Evolutionary conservation across 768 basidiomycete species (phyloP), one percentile per base, ranked within the genome.

Genomic region (Asterophora lycoperdoides): DNA sequence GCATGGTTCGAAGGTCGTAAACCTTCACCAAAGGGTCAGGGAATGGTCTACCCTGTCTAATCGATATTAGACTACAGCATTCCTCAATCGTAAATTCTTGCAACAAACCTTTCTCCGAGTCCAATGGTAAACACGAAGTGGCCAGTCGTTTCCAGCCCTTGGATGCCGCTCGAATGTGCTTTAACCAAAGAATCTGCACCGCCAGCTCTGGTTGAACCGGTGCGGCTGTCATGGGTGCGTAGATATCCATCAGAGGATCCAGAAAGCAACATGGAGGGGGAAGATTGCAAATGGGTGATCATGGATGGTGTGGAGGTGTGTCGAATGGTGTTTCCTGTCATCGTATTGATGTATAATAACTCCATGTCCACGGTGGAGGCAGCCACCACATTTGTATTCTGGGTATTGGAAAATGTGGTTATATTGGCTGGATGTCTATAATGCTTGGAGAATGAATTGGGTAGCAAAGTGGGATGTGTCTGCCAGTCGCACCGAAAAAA

Each of bases 21-120:
- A 97, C 76, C 68, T 95, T 96, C 54, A 99, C 91, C 29, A 93
- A 73, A 2, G 93, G 90, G 63, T 97, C 95, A 0, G 90, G 88
- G 46, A 86, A 79, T 4, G 94, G 92, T 40, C 87, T 84, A 6
- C 86, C 84, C 66, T 89, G 91, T 64, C 94, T 96, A 59, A 50
- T 15, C 23, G 9, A 17, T 11, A 44, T 33, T 7, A 40, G 35
- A 10, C 10, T 28, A 4, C 30, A 48, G n/a, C 41, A 5, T n/a
- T 42, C 35, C 4, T 17, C 2, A 45, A n/a, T 14, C 7, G 14
- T 32, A 6, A 14, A 23, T 34, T n/a, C 38, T 36, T n/a, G 29
- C 29, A 13, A 20, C 30, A 37, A 52, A 92, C 93, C 91, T 84
- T 67, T 90, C 75, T 2, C 86, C 86, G 68, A 86, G 86, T 10